Conservation (phyloP, 2,329 filamentous ascomycete genomes). For the Alternaria postmessia region DNA sequence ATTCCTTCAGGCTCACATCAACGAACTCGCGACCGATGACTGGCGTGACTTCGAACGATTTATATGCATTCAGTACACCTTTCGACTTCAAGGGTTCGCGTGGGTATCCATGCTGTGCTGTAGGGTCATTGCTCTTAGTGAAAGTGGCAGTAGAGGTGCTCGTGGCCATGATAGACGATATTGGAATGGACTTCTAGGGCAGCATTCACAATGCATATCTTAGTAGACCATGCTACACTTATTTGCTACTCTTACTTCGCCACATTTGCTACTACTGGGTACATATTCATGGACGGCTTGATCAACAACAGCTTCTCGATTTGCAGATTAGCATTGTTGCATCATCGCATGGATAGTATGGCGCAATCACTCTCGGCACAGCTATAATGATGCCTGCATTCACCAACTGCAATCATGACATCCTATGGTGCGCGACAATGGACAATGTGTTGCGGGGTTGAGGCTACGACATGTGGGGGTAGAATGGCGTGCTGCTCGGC, state of each 20-base stretch:
- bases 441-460: constrained; percentile 24
- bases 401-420: background rate
- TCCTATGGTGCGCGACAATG: background rate
- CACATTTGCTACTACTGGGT: background rate
- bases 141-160: constrained; percentile 5
- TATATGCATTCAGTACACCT: constrained; percentile 61
- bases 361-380: background rate
- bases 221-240: background rate
- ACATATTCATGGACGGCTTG: background rate
- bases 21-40: constrained; percentile 69
- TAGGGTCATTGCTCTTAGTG: background rate
- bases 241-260: background rate
- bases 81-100: constrained; percentile 51
- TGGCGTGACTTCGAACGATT: constrained; percentile 68
- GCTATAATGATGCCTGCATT: background rate
- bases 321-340: background rate
- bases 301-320: background rate
- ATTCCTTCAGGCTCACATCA: constrained; percentile 66
- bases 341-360: constrained; percentile 5
- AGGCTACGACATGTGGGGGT: constrained; percentile 30
- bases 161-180: constrained; percentile 11
- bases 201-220: too few relatives aligned
- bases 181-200: background rate
- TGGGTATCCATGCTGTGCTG: constrained; percentile 3
- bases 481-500: constrained; percentile 28